Evolutionary conservation across 164 flowering plant genomes (phyloP).

Genomic region (Taxillus chinensis): DNA sequence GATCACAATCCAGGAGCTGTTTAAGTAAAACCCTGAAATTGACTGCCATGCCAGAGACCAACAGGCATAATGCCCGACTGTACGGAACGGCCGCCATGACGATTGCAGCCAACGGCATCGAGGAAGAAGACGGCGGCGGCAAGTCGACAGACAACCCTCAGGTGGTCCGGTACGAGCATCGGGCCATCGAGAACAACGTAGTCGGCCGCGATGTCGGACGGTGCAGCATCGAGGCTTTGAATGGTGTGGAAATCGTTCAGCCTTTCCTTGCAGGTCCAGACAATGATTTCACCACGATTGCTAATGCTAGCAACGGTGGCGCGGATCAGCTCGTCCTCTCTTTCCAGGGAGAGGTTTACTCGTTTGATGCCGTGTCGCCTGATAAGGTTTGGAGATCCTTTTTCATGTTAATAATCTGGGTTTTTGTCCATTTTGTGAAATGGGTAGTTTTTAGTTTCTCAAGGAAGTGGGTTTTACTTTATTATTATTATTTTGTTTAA

Average conservation of each 20-base stretch:
- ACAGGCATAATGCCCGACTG: slow-evolving; percentile 11
- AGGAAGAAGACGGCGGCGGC: slow-evolving; percentile 26
- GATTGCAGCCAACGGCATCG: slow-evolving; percentile 12
- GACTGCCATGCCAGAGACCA: slow-evolving; percentile 16
- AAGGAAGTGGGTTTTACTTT: too few species aligned
- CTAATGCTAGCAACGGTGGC: slow-evolving; percentile 6
- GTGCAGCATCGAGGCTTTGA: slow-evolving; percentile 6
- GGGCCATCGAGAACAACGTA: not conserved
- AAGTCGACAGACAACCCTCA: slow-evolving; percentile 26
- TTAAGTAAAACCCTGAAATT: too few species aligned
- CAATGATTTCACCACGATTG: slow-evolving; percentile 9
- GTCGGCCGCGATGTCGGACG: slow-evolving; percentile 6
- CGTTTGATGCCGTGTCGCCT: slow-evolving; percentile 54
- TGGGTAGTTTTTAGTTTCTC: not conserved
- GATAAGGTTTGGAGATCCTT: slow-evolving; percentile 27
- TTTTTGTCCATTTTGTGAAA: not conserved
- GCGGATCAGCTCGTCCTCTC: slow-evolving; percentile 42
- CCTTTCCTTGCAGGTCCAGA: slow-evolving; percentile 10
- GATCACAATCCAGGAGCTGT: too few species aligned
- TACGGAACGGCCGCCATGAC: slow-evolving; percentile 17
- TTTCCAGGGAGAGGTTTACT: slow-evolving; percentile 59
- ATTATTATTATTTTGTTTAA: too few species aligned
- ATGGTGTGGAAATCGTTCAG: slow-evolving; percentile 14
- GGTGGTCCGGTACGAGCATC: slow-evolving; percentile 14
- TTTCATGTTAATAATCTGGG: not conserved